Evolutionary conservation across 2,329 filamentous ascomycete genomes (phyloP).

Genomic region (Pestalotiopsis sp.): DNA sequence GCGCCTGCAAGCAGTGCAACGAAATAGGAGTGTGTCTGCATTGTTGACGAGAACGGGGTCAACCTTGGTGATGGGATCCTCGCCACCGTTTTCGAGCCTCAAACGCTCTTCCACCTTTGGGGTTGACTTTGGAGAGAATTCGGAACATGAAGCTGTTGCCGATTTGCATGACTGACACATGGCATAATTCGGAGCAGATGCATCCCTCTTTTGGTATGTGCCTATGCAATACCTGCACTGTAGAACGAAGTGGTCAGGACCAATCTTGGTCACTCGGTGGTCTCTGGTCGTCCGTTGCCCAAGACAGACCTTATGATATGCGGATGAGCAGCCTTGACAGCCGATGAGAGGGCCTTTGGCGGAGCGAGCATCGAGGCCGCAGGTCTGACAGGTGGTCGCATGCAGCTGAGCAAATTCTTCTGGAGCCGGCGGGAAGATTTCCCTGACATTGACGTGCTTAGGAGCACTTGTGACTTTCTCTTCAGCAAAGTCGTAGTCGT

Average conservation of each 20-base stretch:
- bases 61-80: constrained; percentile 73
- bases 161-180: constrained; percentile 70
- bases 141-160: constrained; percentile 66
- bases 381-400: constrained; percentile 70
- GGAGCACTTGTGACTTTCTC: constrained; percentile 44
- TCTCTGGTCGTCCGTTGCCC: constrained; percentile 72
- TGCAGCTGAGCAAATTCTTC: constrained; percentile 70
- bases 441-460: constrained; percentile 66
- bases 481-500: constrained; percentile 56
- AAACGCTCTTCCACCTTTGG: constrained; percentile 81
- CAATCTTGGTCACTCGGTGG: constrained; percentile 88
- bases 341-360: constrained; percentile 72
- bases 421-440: constrained; percentile 67
- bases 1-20: constrained; percentile 75
- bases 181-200: constrained; percentile 66
- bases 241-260: constrained; percentile 74
- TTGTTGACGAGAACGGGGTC: constrained; percentile 70
- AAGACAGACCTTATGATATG: constrained; percentile 83
- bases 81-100: constrained; percentile 74
- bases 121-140: constrained; percentile 74
- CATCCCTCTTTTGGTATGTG: constrained; percentile 66
- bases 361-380: constrained; percentile 52
- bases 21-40: constrained; percentile 73
- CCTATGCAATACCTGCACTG: constrained; percentile 88
- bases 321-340: constrained; percentile 86